Percentiles rank a stretch among this genome's conserved stretches.
Conservation (phyloP, 805 yeast genomes). For the Sungouiella thailandica region DNA sequence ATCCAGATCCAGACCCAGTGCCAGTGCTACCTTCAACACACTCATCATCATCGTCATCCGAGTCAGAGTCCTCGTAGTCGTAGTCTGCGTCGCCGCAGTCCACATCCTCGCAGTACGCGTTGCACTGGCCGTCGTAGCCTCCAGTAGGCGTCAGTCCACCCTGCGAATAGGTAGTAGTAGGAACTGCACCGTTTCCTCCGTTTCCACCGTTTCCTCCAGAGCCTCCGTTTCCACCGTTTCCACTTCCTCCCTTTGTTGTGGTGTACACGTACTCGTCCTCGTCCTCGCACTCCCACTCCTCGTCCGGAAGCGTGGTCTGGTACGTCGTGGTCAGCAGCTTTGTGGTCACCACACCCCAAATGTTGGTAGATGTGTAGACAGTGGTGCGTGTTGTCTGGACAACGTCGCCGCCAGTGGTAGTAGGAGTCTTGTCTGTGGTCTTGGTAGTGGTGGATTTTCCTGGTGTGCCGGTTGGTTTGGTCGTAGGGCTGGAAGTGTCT, state of each 20-base stretch:
- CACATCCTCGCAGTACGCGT: constrained; percentile 13
- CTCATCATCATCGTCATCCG: constrained; percentile 9
- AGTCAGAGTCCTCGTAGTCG: constrained; percentile 14
- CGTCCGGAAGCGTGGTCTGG: constrained; percentile 7
- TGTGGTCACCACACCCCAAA: constrained; percentile 8
- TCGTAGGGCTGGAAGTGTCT: background rate
- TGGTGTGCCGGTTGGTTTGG: background rate
- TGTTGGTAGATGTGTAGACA: constrained; percentile 8
- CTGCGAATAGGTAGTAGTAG: too few species aligned
- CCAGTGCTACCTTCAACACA: constrained; percentile 1
- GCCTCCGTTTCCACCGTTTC: constrained; percentile 2
- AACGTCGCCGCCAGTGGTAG: background rate
- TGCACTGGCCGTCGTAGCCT: constrained; percentile 10
- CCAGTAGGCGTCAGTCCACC: constrained; percentile 6
- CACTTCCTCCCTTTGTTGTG: constrained; percentile 3
- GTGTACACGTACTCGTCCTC: constrained; percentile 4
- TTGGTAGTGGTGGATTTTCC: constrained; percentile 2
- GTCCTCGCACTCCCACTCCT: constrained; percentile 11
- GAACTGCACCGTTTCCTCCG: too few species aligned
- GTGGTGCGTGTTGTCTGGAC: constrained; percentile 7
- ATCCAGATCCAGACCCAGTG: constrained; percentile 1
- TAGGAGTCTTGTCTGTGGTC: background rate
- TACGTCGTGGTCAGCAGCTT: constrained; percentile 9
- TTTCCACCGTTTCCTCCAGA: too few species aligned
- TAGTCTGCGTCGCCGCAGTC: constrained; percentile 15